Base-by-base conservation (phyloP, 495 filamentous ascomycete species). In the Sabuloglossum arenarium region DNA sequence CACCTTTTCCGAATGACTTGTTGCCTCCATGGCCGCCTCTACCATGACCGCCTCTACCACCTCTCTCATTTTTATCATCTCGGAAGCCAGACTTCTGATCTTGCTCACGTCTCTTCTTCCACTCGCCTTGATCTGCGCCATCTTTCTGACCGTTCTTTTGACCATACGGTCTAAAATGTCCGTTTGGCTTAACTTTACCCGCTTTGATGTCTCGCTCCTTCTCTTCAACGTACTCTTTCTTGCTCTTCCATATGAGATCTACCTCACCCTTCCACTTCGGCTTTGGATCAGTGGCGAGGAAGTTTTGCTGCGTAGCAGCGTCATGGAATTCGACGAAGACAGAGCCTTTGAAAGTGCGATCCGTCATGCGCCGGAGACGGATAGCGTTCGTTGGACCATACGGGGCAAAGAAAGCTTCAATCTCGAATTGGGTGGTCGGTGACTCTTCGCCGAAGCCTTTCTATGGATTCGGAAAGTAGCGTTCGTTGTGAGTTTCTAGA, bases 371-470 rank as follows among this genome's bases (percentile, higher is more conserved):
- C 57, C 91, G 88, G 50, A 97, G 81, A 59, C 88, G 88, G 58
- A 98, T 81, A n/a, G 77, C 75, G 56, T 86, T 85, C 59, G 83
- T 77, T 6, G 82, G 75, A 16, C 90, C 93, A 67, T 79, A 85
- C 37, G 79, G 77, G 37, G 80, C 77, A 64, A 97, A 90, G 70
- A 93, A 93, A n/a, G 77, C 76, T 67, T 98, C 93, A 54, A 97
- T 80, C 54, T 93, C 87, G 65, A 91, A 82, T 68, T 97, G 93
- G 25, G 87, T 90, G 56, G 74, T 81, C 5, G 77, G 68, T 5
- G 71, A 69, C 66, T 94, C 88, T 37, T 81, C 76, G 6, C 86
- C 87, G 67, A 94, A 94, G n/a, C 88, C 88, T 70, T 96, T 97
- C 58, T 55, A 49, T 1, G 4, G 5, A 54, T 56, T 11, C 19